Percentiles rank a stretch among this genome's conserved stretches.
These are phyloP conservation scores for Phytophthora podocarpi DNA, from an alignment of 352 stramenopile species.

Conservation along the genomic window DNA sequence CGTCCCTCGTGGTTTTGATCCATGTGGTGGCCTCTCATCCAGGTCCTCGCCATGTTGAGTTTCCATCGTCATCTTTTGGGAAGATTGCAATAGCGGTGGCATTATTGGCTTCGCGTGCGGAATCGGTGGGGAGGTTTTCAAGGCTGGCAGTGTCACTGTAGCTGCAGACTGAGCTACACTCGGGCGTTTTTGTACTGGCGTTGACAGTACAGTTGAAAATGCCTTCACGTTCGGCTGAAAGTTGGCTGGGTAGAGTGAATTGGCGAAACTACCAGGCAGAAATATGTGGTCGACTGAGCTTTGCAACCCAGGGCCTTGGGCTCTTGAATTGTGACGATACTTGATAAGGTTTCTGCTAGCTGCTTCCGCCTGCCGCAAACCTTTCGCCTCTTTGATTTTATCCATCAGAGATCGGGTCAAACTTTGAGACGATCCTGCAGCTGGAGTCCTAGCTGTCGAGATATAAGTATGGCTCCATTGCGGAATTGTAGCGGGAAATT, in stretches of 20 bases:
- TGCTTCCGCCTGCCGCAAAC: constrained; percentile 9
- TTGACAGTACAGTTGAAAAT: background rate
- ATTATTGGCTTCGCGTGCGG: constrained; percentile 31
- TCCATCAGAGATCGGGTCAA: constrained; percentile 37
- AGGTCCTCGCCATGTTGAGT: background rate
- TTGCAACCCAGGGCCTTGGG: background rate
- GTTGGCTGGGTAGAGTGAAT: background rate
- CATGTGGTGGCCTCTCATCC: background rate
- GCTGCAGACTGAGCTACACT: background rate
- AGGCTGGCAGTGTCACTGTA: background rate
- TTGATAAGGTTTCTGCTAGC: background rate
- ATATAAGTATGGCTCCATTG: background rate
- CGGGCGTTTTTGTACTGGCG: background rate
- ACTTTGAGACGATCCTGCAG: background rate
- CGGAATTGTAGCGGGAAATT: background rate
- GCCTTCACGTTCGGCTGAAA: background rate
- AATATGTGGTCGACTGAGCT: background rate
- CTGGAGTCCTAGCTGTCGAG: background rate
- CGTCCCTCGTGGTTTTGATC: background rate
- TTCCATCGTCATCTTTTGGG: background rate
- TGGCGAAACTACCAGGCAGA: background rate
- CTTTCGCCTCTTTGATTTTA: constrained; percentile 50
- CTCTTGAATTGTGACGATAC: background rate
- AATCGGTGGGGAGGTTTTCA: constrained; percentile 9
- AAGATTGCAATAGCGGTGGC: background rate